These are phyloP conservation scores for Plantago elongata DNA, from an alignment of 257 asterid genomes.

Conservation along the genomic window DNA sequence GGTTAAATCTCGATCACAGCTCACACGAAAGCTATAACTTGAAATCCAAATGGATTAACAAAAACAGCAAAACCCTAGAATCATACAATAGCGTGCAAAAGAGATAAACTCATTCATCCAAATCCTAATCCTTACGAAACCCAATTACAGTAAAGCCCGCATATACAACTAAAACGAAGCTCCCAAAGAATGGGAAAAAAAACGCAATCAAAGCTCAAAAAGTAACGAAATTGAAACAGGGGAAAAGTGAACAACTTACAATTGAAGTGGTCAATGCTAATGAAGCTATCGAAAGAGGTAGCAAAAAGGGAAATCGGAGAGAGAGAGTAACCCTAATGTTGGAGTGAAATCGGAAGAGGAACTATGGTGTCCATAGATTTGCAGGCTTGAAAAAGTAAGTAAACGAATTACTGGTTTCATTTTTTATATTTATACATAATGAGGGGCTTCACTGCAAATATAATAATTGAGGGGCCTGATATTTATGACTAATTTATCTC, in stretches of 20 bases:
- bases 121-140: conserved; percentile 6
- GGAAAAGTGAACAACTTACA: conserved; percentile 27
- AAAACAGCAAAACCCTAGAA: no score
- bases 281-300: conserved; percentile 18
- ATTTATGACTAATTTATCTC: no score
- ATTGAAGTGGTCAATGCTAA: background rate
- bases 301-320: conserved; percentile 2
- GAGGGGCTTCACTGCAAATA: background rate
- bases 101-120: background rate
- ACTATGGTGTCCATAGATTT: no score
- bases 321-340: conserved; percentile 30
- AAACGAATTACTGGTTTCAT: background rate
- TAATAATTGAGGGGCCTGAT: no score
- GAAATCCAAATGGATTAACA: background rate
- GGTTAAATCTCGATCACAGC: background rate
- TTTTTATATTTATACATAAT: conserved; percentile 18
- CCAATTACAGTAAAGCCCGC: background rate
- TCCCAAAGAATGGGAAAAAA: background rate
- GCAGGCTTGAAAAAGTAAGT: no score
- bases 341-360: no score
- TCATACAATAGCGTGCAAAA: no score
- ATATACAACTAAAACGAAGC: background rate
- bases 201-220: no score
- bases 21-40: conserved; percentile 1
- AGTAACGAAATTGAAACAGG: background rate